Percentiles rank a stretch among this genome's conserved stretches.
phyloP scores from a whole-genome alignment of 257 asterid genomes.

The Coffea eugenioides region DNA sequence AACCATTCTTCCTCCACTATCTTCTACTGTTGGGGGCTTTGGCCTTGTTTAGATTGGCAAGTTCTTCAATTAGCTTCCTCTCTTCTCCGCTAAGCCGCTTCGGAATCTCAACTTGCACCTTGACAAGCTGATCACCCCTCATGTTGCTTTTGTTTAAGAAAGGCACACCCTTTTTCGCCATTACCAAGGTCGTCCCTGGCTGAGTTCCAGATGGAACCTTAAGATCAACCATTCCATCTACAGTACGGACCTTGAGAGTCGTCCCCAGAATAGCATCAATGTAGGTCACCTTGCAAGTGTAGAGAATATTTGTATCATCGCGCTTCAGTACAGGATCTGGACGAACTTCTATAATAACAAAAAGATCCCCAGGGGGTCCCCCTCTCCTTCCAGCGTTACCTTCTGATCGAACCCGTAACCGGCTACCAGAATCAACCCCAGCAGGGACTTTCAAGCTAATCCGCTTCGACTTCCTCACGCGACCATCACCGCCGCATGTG shows the following conservation, averaged over 20 bases:
- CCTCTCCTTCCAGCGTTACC: constrained; percentile 93
- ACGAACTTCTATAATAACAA: constrained; percentile 73
- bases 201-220: constrained; percentile 91
- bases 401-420: constrained; percentile 83
- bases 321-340: constrained; percentile 73
- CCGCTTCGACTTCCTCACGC: constrained; percentile 81
- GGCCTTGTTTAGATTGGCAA: constrained; percentile 67
- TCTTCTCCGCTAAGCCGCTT: constrained; percentile 85
- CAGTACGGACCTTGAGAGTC: constrained; percentile 81
- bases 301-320: constrained; percentile 84
- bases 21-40: constrained; percentile 65
- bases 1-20: constrained; percentile 18
- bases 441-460: constrained; percentile 93
- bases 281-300: constrained; percentile 83
- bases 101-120: constrained; percentile 96
- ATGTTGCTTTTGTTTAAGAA: constrained; percentile 57
- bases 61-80: constrained; percentile 88
- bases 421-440: constrained; percentile 89
- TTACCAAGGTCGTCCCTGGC: constrained; percentile 88
- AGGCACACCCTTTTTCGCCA: constrained; percentile 95
- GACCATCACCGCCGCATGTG: constrained; percentile 80
- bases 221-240: constrained; percentile 84
- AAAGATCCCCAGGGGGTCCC: constrained; percentile 93
- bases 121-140: constrained; percentile 99
- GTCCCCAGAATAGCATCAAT: constrained; percentile 89